These are phyloP conservation scores for Russula griseocarnosa DNA, from an alignment of 768 basidiomycete species.

Conservation along the genomic window DNA sequence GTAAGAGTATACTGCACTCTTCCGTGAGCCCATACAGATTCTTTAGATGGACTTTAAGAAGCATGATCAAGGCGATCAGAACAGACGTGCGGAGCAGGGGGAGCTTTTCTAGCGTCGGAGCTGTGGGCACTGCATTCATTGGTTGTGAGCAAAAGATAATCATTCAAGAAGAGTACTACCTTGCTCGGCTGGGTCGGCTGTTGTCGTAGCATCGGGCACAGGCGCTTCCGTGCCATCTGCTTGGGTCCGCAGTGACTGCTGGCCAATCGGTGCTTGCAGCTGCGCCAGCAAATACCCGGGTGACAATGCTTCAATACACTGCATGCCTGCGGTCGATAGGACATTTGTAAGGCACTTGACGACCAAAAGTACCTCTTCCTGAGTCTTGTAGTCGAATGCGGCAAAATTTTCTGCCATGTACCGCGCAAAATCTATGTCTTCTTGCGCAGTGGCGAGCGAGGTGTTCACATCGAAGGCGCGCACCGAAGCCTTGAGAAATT, in stretches of 20 bases:
- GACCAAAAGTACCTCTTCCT: constrained; percentile 87
- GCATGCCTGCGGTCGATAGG: constrained; percentile 76
- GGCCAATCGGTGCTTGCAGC: constrained; percentile 40
- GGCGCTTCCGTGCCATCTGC: background rate
- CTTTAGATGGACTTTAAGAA: constrained; percentile 85
- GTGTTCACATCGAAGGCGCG: constrained; percentile 78
- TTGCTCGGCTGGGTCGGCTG: background rate
- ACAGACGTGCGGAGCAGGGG: constrained; percentile 62
- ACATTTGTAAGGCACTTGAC: constrained; percentile 73
- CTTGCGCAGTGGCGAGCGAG: constrained; percentile 56
- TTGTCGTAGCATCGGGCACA: background rate
- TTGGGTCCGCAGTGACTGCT: background rate
- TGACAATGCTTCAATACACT: constrained; percentile 68
- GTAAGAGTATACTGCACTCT: constrained; percentile 63
- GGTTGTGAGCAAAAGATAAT: background rate
- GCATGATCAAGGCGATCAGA: constrained; percentile 77
- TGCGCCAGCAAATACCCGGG: constrained; percentile 67
- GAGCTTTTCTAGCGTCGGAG: constrained; percentile 25
- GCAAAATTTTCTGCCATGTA: constrained; percentile 96
- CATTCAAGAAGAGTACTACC: background rate
- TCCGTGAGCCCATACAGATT: constrained; percentile 79
- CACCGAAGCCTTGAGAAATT: constrained; percentile 79
- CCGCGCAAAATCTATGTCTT: constrained; percentile 79
- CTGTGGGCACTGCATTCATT: background rate
- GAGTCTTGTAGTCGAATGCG: constrained; percentile 89